Evolutionary conservation across 805 yeast species (phyloP).

Genomic region (Lachancea kluyveri): DNA sequence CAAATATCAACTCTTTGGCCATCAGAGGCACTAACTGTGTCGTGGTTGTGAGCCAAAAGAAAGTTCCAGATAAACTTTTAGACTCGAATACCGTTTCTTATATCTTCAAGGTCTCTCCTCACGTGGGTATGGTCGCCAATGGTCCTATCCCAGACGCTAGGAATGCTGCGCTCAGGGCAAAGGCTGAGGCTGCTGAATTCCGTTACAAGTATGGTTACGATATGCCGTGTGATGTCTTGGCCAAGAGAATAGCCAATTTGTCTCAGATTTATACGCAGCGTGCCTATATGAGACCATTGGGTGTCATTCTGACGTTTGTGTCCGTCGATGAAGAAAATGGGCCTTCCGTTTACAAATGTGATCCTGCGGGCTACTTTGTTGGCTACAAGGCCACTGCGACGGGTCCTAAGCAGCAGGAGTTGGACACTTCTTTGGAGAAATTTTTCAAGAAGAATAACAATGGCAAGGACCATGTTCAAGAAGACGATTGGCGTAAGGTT

Average conservation of each 20-base stretch:
- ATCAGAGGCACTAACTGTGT: slow-evolving; percentile 81
- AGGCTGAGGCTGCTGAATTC: slow-evolving; percentile 94
- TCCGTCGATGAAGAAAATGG: slow-evolving; percentile 87
- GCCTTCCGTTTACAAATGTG: slow-evolving; percentile 85
- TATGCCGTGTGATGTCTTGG: slow-evolving; percentile 89
- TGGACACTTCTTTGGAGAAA: slow-evolving; percentile 83
- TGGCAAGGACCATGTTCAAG: slow-evolving; percentile 19
- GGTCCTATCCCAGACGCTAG: slow-evolving; percentile 97
- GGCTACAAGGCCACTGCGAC: slow-evolving; percentile 90
- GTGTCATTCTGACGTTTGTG: slow-evolving; percentile 85
- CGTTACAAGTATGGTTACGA: slow-evolving; percentile 92
- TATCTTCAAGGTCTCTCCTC: slow-evolving; percentile 72
- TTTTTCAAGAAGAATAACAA: slow-evolving; percentile 67
- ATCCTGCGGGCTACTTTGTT: slow-evolving; percentile 94
- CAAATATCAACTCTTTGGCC: slow-evolving; percentile 85
- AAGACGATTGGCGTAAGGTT: slow-evolving; percentile 81
- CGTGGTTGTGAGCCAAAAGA: slow-evolving; percentile 89
- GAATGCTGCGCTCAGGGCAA: slow-evolving; percentile 81
- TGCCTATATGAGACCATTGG: slow-evolving; percentile 97
- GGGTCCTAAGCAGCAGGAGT: slow-evolving; percentile 97
- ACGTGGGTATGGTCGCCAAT: slow-evolving; percentile 85
- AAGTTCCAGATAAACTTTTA: slow-evolving; percentile 89
- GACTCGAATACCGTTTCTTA: slow-evolving; percentile 85
- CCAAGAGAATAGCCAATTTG: slow-evolving; percentile 92
- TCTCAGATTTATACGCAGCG: slow-evolving; percentile 95